Conservation (phyloP, 1,284 basidiomycete species). For the Neolentinus lepideus region DNA sequence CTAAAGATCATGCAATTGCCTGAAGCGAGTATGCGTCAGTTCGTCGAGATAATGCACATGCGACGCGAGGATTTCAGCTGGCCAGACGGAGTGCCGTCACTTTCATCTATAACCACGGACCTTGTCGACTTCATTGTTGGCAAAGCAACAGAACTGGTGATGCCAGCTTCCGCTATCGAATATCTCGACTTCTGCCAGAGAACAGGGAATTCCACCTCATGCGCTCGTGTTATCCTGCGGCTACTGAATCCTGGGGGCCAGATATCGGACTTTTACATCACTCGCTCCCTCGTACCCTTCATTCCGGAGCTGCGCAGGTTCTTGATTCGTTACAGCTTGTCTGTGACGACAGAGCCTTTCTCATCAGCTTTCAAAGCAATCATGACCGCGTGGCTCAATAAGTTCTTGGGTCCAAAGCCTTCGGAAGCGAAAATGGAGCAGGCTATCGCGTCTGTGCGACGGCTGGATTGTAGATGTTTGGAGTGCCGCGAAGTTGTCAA, state of each 20-base stretch:
- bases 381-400: not conserved
- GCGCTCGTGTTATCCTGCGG: not conserved
- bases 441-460: not conserved
- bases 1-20: not conserved
- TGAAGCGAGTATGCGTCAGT: not conserved
- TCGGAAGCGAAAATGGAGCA: not conserved
- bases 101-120: not conserved
- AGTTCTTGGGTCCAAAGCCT: conserved; percentile 1
- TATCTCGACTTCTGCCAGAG: not conserved
- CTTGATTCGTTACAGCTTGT: not conserved
- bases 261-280: not conserved
- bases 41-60: not conserved
- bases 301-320: not conserved
- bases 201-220: not conserved
- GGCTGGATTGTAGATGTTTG: not conserved
- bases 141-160: not conserved
- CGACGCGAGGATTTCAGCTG: not conserved
- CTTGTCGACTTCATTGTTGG: not conserved
- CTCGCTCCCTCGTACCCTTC: not conserved
- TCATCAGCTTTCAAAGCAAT: not conserved
- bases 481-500: not conserved
- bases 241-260: not conserved
- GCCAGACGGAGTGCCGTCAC: not conserved
- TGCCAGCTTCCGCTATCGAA: not conserved
- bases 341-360: not conserved